Evolutionary conservation across 257 asterid species (phyloP), one percentile per base, ranked within the genome.

Genomic region (Galeopsis tetrahit): DNA sequence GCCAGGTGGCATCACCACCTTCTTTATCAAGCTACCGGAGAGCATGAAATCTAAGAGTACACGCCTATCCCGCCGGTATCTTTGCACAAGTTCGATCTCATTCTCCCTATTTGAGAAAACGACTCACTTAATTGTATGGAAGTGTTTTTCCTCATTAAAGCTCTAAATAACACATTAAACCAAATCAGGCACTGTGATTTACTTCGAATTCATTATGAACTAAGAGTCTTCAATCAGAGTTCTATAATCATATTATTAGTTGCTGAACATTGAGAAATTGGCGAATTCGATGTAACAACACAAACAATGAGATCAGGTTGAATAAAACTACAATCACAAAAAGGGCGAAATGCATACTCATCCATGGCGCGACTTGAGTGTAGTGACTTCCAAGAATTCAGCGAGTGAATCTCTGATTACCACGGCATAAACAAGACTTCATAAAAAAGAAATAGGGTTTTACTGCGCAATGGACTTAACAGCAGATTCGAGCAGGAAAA

Each of bases 1-100:
- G 43, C 99, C 99, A 0, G 99, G 98, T 60, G 99, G 99, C 99
- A 94, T 85, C 68, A 88, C 88, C 70, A 94, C 99, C 84, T 86
- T 94, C 89, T 92, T 89, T 75, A 94, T 80, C 77, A 89, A 81
- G 84, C 91, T 91, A 70, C 99, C 96, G 43, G 98, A 84, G 46
- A 94, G 87, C 65, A 94, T 79, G 81, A 91, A 94, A 82, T 88
- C 89, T 44, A 94, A 77, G 38, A 94, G 90, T 8, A 88, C 85
- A 5, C 96, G 86, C 72, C 99, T 84, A 75, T 94, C 99, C 63
- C 98, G 85, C 44, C 99, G 87, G 71, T 84, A 94, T 63, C 98
- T 86, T 82, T 94, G 99, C 83, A 91, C 74, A 35, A 89, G 87
- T 68, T 89, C 96, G 5, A 87, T 79, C 60, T 83, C 88, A 63